Evolutionary conservation across 108 stramenopile species (phyloP).

Genomic region (Nannochloropsis gaditana): DNA sequence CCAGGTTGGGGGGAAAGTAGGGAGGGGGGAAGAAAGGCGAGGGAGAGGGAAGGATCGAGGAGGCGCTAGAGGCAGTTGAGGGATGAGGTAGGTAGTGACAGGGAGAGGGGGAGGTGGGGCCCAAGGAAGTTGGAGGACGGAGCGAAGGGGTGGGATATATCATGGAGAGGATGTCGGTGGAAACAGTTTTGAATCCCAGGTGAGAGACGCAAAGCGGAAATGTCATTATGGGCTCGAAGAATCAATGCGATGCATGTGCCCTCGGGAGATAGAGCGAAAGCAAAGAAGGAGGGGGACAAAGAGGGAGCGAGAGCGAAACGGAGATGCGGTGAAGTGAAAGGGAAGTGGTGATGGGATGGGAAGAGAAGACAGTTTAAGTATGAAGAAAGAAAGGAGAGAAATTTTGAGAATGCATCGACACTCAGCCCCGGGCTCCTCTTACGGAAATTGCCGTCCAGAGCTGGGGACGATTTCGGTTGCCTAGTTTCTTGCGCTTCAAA

Average conservation of each 20-base stretch:
- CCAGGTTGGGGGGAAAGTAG: not conserved
- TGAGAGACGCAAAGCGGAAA: too few relatives aligned
- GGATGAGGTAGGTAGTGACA: not conserved
- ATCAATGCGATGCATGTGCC: too few relatives aligned
- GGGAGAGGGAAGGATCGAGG: not conserved
- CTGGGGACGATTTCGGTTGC: too few relatives aligned
- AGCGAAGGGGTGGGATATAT: not conserved
- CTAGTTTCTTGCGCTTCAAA: too few relatives aligned
- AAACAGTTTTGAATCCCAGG: too few relatives aligned
- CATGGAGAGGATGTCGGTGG: too few relatives aligned
- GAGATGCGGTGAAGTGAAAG: slow-evolving; percentile 9
- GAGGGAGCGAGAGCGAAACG: not conserved
- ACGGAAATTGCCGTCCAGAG: too few relatives aligned
- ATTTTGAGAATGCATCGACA: not conserved
- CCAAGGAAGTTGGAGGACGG: not conserved
- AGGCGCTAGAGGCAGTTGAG: not conserved
- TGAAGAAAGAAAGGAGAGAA: not conserved
- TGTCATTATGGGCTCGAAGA: too few relatives aligned
- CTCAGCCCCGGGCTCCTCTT: too few relatives aligned
- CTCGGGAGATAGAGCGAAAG: not conserved
- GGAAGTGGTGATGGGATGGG: not conserved
- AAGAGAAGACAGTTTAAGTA: not conserved
- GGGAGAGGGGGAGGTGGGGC: not conserved
- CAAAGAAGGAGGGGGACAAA: not conserved
- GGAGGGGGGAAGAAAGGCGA: not conserved